phyloP scores from a whole-genome alignment of 2,329 filamentous ascomycete species.

The Nakataea oryzae region DNA sequence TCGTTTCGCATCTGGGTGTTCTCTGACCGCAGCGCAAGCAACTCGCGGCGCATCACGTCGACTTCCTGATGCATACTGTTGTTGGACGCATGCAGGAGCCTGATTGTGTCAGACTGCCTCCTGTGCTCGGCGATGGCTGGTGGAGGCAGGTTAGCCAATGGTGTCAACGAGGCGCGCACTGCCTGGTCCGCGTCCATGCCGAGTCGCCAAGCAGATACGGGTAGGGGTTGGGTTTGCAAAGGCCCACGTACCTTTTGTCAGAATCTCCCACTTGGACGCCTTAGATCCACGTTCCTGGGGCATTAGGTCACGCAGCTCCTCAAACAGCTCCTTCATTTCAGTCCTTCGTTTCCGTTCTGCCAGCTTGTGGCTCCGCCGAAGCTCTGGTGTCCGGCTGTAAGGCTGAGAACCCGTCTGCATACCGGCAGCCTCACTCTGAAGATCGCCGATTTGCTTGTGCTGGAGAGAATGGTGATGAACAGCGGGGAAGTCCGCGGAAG shows the following conservation, averaged over 20 bases:
- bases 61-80: slow-evolving; percentile 30
- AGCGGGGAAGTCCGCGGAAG: slow-evolving; percentile 44
- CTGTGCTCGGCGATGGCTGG: slow-evolving; percentile 53
- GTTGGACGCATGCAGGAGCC: slow-evolving; percentile 33
- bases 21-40: slow-evolving; percentile 36
- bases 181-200: not conserved
- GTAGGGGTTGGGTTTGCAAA: not conserved
- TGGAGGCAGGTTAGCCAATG: slow-evolving; percentile 3
- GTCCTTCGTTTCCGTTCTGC: slow-evolving; percentile 75
- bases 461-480: slow-evolving; percentile 69
- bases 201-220: not conserved
- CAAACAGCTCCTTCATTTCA: slow-evolving; percentile 83
- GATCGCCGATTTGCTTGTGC: slow-evolving; percentile 58
- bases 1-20: slow-evolving; percentile 33
- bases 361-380: slow-evolving; percentile 75
- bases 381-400: slow-evolving; percentile 73
- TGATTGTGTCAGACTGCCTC: slow-evolving; percentile 38
- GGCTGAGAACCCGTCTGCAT: slow-evolving; percentile 51
- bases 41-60: slow-evolving; percentile 37
- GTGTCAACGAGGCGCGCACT: not conserved
- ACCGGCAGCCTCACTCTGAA: slow-evolving; percentile 50
- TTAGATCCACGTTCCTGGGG: slow-evolving; percentile 75
- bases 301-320: slow-evolving; percentile 67
- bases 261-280: slow-evolving; percentile 81
- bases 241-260: slow-evolving; percentile 61